A percentile compares a stretch with the other conserved stretches of the same genome.
Conservation (phyloP, 2,329 filamentous ascomycete genomes). For the Pseudogymnoascus sp. region DNA sequence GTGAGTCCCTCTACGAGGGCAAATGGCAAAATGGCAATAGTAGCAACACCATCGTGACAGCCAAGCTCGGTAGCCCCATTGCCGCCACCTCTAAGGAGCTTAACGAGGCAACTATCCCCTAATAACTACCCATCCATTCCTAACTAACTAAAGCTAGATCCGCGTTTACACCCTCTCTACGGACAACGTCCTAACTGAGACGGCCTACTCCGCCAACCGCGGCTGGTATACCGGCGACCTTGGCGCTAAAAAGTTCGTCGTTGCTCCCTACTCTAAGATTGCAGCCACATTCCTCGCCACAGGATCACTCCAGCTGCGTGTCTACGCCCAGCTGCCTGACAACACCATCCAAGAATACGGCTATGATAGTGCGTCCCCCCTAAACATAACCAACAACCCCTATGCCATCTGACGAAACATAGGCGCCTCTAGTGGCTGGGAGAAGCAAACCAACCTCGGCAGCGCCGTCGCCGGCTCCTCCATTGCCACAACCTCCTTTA, state of each 20-base stretch:
- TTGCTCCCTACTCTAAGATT: background rate
- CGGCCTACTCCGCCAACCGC: slow-evolving; percentile 10
- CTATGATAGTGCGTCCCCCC: background rate
- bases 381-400: background rate
- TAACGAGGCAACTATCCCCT: background rate
- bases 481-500: background rate
- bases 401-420: background rate
- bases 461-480: background rate
- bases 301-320: background rate
- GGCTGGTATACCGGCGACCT: slow-evolving; percentile 14
- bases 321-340: slow-evolving; percentile 1
- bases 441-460: background rate
- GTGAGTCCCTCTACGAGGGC: slow-evolving; percentile 11
- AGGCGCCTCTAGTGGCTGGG: background rate
- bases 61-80: slow-evolving; percentile 12
- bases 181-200: slow-evolving; percentile 11
- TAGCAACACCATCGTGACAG: slow-evolving; percentile 8
- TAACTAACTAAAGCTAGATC: background rate
- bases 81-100: slow-evolving; percentile 12
- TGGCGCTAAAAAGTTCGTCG: background rate
- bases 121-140: background rate
- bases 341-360: slow-evolving; percentile 6
- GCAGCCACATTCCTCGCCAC: background rate
- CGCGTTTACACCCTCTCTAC: slow-evolving; percentile 13
- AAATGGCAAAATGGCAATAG: slow-evolving; percentile 11